phyloP scores from a whole-genome alignment of 228 moss, liverwort and hornwort genomes.

The Sphagnum magellanicum region DNA sequence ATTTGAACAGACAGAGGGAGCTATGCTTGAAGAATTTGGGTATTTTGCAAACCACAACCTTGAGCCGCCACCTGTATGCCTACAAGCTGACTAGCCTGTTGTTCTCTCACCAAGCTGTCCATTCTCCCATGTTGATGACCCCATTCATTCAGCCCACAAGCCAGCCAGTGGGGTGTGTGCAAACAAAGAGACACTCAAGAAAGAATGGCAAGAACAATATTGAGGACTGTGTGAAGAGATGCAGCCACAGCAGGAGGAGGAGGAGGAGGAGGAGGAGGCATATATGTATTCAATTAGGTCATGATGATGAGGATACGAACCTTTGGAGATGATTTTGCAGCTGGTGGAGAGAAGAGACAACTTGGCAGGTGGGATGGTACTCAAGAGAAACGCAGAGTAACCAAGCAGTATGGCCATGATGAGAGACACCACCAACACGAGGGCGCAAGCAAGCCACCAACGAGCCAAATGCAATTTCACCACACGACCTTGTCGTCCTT shows the following conservation, averaged over 20 bases:
- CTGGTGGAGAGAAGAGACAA: conserved; percentile 27
- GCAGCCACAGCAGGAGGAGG: neutral
- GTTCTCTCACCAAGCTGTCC: too few relatives aligned
- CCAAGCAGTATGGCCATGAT: conserved; percentile 30
- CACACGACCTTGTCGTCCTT: conserved; percentile 37
- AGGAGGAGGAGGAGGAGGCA: neutral
- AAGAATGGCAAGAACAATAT: too few relatives aligned
- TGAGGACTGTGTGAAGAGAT: too few relatives aligned
- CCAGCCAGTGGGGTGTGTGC: too few relatives aligned
- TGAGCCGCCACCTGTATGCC: too few relatives aligned
- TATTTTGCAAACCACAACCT: too few relatives aligned
- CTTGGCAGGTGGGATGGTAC: conserved; percentile 31
- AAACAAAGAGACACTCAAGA: too few relatives aligned
- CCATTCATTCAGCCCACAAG: too few relatives aligned
- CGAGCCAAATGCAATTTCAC: conserved; percentile 43
- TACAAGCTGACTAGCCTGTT: too few relatives aligned
- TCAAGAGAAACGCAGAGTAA: conserved; percentile 26
- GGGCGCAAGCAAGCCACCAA: conserved; percentile 47
- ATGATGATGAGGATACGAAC: conserved; percentile 8
- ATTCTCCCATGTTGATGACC: too few relatives aligned
- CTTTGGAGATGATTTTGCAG: conserved; percentile 50
- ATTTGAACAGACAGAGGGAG: too few relatives aligned
- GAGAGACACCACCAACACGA: conserved; percentile 30
- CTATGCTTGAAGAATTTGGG: too few relatives aligned
- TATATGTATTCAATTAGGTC: neutral